Evolutionary conservation across 1,284 basidiomycete genomes (phyloP).

Genomic region (Mycena sp.): DNA sequence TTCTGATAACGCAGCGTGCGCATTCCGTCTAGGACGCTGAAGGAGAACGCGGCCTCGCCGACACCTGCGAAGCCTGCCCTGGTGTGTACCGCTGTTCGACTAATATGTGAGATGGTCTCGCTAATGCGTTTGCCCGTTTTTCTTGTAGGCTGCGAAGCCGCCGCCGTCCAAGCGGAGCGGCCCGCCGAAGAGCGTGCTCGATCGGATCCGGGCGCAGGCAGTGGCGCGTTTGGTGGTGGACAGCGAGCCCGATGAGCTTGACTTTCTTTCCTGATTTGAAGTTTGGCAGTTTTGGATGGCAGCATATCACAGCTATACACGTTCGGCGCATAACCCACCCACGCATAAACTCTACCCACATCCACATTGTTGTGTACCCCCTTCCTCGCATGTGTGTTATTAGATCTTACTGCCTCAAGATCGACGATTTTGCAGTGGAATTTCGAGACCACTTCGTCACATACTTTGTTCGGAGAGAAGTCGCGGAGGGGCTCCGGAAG

Average conservation of each 20-base stretch:
- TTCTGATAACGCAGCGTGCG: neutral
- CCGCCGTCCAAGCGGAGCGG: neutral
- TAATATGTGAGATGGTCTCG: neutral
- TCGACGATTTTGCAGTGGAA: too few relatives aligned
- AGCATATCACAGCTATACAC: too few relatives aligned
- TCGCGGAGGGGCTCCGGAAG: too few relatives aligned
- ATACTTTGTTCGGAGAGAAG: too few relatives aligned
- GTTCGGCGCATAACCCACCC: too few relatives aligned
- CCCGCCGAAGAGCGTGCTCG: conserved; percentile 23
- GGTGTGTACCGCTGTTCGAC: neutral
- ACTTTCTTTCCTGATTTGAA: conserved; percentile 23
- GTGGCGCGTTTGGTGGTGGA: neutral
- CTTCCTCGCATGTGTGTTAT: too few relatives aligned
- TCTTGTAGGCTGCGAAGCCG: neutral
- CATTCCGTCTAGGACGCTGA: conserved; percentile 12
- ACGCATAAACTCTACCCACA: too few relatives aligned
- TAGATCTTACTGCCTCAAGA: too few relatives aligned
- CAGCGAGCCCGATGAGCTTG: conserved; percentile 20
- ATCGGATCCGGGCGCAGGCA: conserved; percentile 5
- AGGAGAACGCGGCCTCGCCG: conserved; percentile 12
- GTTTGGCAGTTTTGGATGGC: too few relatives aligned
- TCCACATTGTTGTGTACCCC: too few relatives aligned
- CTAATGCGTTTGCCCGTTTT: neutral
- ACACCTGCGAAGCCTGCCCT: neutral
- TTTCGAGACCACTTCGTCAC: too few relatives aligned